Base-by-base conservation (phyloP, 495 filamentous ascomycete species). In the Apodospora peruviana region DNA sequence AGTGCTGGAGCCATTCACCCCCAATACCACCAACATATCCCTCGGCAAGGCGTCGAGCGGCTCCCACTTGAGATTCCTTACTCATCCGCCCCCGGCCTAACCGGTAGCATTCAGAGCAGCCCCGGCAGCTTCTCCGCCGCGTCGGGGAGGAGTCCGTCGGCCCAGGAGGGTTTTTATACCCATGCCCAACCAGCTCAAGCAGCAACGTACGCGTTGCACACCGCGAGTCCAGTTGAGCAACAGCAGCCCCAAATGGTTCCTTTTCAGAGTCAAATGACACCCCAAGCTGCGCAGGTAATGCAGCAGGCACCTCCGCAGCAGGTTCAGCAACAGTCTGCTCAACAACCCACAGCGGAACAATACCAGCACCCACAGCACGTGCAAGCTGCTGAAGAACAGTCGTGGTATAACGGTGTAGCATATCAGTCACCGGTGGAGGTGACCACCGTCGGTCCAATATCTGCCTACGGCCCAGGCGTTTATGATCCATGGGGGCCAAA, bases 81-180 rank as follows among this genome's bases (percentile, higher is more conserved):
- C 40, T 61, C 62, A 7, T 56, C 60, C 3, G 59, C 61, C 27
- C 49, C 59, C 18, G 62, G 57, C 27, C 61, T 70, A 45, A 50
- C 66, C 5, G 56, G 53, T 20, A 61, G 72, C 34, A 58, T 73
- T 18, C 72, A 76, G 40, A 72, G 57, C 52, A 79, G 76, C 55
- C 76, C 79, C 7, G 68, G 65, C 46, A 71, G 66, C 50, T 79
- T 73, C 59, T 78, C 77, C 5, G 61, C 67, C 12, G 69, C 66
- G 12, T 63, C 67, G 5, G 67, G 61, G 24, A 60, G 64, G 21
- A 75, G 69, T 34, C 67, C 74, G 5, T 62, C 71, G 4, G 60
- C 66, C 4, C 70, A 72, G 41, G 69, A 74, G 7, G 67, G 62
- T 23, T 75, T 68, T 48, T 78, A 76, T 54, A 69, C 69, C 2